Evolutionary conservation across 768 basidiomycete genomes (phyloP).

Genomic region (Coprinopsis cinerea): DNA sequence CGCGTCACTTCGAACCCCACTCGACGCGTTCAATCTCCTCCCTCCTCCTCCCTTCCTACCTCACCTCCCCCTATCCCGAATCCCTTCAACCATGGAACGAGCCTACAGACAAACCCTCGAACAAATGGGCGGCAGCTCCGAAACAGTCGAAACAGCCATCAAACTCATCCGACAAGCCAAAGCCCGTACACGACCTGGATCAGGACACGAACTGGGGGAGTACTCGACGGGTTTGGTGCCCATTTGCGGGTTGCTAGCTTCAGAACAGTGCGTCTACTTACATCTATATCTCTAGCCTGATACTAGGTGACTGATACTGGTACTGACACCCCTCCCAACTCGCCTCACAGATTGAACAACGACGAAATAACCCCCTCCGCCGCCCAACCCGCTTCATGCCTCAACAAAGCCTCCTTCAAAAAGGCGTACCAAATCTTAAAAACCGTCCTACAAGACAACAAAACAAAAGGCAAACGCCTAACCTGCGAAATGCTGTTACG

Average conservation of each 20-base stretch:
- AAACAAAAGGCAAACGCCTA: not conserved
- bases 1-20: too few species aligned
- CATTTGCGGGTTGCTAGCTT: not conserved
- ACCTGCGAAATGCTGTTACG: not conserved
- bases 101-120: too few species aligned
- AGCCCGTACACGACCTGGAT: not conserved
- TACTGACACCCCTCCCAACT: not conserved
- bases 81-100: too few species aligned
- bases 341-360: not conserved
- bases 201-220: not conserved
- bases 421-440: constrained; percentile 1
- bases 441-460: not conserved
- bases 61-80: too few species aligned
- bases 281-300: not conserved
- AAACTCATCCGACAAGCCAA: not conserved
- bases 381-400: not conserved
- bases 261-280: not conserved
- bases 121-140: not conserved
- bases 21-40: too few species aligned
- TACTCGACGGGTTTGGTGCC: not conserved
- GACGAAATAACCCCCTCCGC: not conserved
- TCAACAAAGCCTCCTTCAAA: constrained; percentile 1
- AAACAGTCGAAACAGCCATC: not conserved
- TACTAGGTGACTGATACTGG: too few species aligned
- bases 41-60: too few species aligned